These are phyloP conservation scores for Aureobasidium subglaciale DNA, from an alignment of 2,329 filamentous ascomycete species.

Conservation along the genomic window DNA sequence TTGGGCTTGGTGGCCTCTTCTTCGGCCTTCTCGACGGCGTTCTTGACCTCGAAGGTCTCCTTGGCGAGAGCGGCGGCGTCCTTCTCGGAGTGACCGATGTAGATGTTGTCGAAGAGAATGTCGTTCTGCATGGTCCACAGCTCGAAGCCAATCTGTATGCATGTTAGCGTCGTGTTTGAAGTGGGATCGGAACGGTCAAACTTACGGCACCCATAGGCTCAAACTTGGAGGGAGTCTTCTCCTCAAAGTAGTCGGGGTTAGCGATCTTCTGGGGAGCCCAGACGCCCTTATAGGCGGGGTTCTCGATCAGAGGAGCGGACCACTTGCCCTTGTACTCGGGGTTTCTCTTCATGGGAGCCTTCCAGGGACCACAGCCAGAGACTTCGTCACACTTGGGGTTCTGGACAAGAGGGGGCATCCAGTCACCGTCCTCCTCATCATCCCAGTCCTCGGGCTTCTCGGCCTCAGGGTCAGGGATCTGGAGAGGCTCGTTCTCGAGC, in stretches of 20 bases:
- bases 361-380: conserved; percentile 91
- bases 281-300: conserved; percentile 93
- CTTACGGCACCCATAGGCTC: conserved; percentile 95
- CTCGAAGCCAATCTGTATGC: conserved; percentile 80
- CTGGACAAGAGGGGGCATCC: conserved; percentile 78
- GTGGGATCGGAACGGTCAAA: conserved; percentile 25
- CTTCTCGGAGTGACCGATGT: conserved; percentile 93
- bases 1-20: conserved; percentile 77
- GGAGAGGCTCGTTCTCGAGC: conserved; percentile 81
- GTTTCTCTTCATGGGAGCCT: conserved; percentile 87
- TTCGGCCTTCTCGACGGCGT: conserved; percentile 71
- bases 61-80: conserved; percentile 84
- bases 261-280: conserved; percentile 94
- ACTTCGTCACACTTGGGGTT: conserved; percentile 95
- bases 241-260: conserved; percentile 95
- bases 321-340: conserved; percentile 99
- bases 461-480: conserved; percentile 84
- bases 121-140: conserved; percentile 99
- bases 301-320: conserved; percentile 86
- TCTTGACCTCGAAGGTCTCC: conserved; percentile 88
- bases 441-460: conserved; percentile 99
- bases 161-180: neutral
- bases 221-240: conserved; percentile 93
- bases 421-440: conserved; percentile 98
- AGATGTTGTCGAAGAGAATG: conserved; percentile 99